Evolutionary conservation across 306 rosid genomes (phyloP).

Genomic region (Cucurbita pepo): DNA sequence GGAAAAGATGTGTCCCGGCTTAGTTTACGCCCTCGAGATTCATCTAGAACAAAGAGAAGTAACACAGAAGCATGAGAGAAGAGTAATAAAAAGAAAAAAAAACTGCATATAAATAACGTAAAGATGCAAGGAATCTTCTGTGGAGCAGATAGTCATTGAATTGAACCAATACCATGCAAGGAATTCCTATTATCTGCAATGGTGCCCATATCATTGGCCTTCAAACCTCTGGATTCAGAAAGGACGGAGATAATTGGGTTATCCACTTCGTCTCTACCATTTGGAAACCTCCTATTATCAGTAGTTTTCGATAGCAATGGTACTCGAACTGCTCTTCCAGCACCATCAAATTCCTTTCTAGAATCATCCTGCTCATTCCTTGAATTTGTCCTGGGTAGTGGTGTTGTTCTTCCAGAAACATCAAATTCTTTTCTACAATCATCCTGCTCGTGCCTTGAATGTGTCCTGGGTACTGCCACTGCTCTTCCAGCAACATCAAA

Average conservation of each 20-base stretch:
- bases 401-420: constrained; percentile 44
- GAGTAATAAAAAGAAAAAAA: neutral
- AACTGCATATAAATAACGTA: no score
- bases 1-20: constrained; percentile 43
- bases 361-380: constrained; percentile 60
- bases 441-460: constrained; percentile 43
- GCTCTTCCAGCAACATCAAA: constrained; percentile 51
- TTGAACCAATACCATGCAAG: constrained; percentile 36
- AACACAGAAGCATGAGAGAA: neutral
- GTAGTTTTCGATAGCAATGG: constrained; percentile 53
- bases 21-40: constrained; percentile 42
- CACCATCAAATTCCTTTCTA: constrained; percentile 53
- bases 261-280: constrained; percentile 63
- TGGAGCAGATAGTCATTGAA: constrained; percentile 39
- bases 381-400: constrained; percentile 64
- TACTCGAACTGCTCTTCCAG: constrained; percentile 22
- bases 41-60: constrained; percentile 29
- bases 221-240: constrained; percentile 42
- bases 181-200: constrained; percentile 39
- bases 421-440: constrained; percentile 72
- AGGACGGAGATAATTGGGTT: constrained; percentile 28
- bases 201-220: constrained; percentile 34
- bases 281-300: constrained; percentile 39
- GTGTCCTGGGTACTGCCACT: constrained; percentile 54
- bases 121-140: constrained; percentile 8